Base-by-base conservation (phyloP, 2,329 filamentous ascomycete genomes). In the Talaromyces sp. region DNA sequence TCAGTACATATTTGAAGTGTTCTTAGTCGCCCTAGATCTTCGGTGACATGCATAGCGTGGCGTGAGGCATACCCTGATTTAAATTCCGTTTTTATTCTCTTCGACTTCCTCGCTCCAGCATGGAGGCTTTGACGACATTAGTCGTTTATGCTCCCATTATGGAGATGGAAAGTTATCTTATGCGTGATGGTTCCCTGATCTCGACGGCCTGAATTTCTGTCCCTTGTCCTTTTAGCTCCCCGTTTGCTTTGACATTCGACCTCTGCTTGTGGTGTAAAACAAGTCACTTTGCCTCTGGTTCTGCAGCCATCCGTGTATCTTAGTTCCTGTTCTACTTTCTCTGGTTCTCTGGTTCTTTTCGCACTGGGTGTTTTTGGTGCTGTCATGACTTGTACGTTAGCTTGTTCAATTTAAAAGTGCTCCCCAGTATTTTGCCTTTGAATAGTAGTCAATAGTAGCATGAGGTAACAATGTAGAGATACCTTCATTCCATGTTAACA, bases 91-190 rank as follows among this genome's bases (percentile, higher is more conserved):
- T 58, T 59, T 55, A 56, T 52, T 58, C 47, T 58, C 60, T 43
- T 55, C 59, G 48, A 3, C 57, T 52, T 52, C 61, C 10, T 33
- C 19, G 27, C 32, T 42, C 24, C 43, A 51, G 42, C 44, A 49
- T 55, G 54, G 41, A 52, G 36, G 39, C 57, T 52, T 57, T 52
- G 36, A 42, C 32, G 17, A 33, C 52, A 8, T 24, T 9, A 33
- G 14, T 24, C 27, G 22, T 22, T 32, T 32, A 6, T 39, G 20
- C 3, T 20, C 24, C 22, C 36, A 51, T 39, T 43, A 45, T 22
- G 24, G 17, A 35, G 47, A 43, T 39, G 51, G 45, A 19, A n/a
- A n/a, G 6, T 95, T 89, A 81, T 51, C 35, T 55, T 39, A 63
- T 56, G 54, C 36, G 30, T 54, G 51, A 57, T 49, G 51, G 32